A percentile compares a stretch with the other conserved stretches of the same genome.
Evolutionary conservation across 1,284 basidiomycete species (phyloP).

Genomic region (Apiotrichum brassicae): DNA sequence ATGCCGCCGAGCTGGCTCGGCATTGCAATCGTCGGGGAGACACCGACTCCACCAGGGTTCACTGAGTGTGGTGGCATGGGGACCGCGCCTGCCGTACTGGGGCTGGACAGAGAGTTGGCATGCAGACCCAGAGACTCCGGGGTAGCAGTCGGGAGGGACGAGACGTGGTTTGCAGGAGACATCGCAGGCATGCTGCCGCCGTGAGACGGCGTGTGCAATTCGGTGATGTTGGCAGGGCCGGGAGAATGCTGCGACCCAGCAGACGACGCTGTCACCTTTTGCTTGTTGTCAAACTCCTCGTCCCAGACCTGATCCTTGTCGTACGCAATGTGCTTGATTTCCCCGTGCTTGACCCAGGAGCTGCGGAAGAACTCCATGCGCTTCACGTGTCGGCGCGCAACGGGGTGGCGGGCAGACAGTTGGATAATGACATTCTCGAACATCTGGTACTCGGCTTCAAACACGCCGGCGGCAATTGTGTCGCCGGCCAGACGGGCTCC

Average conservation of each 20-base stretch:
- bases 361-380: conserved; percentile 23
- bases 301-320: conserved; percentile 4
- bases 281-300: conserved; percentile 1
- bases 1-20: neutral
- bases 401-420: conserved; percentile 30
- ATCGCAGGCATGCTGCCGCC: neutral
- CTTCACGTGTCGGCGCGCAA: conserved; percentile 25
- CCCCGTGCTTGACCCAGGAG: neutral
- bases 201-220: neutral
- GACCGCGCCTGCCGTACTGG: too few species aligned
- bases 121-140: too few species aligned
- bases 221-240: neutral
- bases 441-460: conserved; percentile 34
- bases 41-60: too few species aligned
- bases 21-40: too few species aligned
- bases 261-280: neutral
- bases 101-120: too few species aligned
- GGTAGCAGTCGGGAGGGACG: neutral
- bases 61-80: too few species aligned
- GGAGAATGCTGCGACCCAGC: neutral
- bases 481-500: conserved; percentile 27
- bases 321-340: neutral
- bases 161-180: neutral
- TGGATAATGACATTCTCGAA: conserved; percentile 30
- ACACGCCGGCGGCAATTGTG: conserved; percentile 26